Evolutionary conservation across 345 rosid genomes (phyloP), one percentile per base, ranked within the genome.

Genomic region (Aquilaria malaccensis): DNA sequence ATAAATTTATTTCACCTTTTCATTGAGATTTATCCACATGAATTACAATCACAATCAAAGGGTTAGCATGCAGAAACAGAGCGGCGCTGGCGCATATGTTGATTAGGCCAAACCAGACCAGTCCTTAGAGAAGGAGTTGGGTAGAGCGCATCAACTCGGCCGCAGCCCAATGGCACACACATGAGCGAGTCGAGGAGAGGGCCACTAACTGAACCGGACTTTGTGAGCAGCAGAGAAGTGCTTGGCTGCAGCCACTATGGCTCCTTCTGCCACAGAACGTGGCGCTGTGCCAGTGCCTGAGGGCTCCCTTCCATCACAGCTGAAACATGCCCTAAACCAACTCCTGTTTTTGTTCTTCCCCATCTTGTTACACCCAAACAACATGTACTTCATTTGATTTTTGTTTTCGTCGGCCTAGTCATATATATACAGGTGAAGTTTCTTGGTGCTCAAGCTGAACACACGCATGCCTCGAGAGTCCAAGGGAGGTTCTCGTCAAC

Each of bases 171-270:
- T 31, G 59, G 45, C 32, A 4, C 1, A 15, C 7, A 13, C 12
- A 10, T 41, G 32, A 41, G 50, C 50, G 50, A 22, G 50, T 22
- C 11, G 50, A 15, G n/a, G 29, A 14, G 61, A 10, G 7, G 3
- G 47, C 31, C 7, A 50, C 48, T 51, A 61, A 32, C 61, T 48
- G 13, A 65, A 56, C 2, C 13, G 11, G 6, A 78, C 65, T 47
- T 73, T 71, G 30, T 71, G 75, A 52, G 56, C 59, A 58, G 75
- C 54, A 11, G 81, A 74, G 63, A 82, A 82, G 59, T 82, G 87
- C 58, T 73, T 82, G n/a, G 80, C 57, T 12, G 84, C 83, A 31
- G 67, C 63, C 11, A 61, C 62, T 41, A 72, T 65, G 0, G 54
- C 52, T 13, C 59, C 76, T 60, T 79, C 80, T 29, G 78, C 56